phyloP scores from a whole-genome alignment of 2,329 filamentous ascomycete species.

The Hansfordia pulvinata region DNA sequence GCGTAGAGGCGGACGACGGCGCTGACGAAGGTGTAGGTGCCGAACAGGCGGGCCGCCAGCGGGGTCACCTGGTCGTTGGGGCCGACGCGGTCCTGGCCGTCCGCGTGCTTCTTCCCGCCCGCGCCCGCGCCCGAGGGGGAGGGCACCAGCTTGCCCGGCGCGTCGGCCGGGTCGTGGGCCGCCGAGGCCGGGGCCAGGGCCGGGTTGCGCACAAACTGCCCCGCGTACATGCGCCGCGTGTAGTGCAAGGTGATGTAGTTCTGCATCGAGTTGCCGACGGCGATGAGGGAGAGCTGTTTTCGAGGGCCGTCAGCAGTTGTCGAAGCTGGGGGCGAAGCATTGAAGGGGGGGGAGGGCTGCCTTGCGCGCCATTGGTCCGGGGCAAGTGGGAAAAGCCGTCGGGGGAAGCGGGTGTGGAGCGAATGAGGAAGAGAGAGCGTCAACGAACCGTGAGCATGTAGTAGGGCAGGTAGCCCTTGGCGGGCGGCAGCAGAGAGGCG shows the following conservation, averaged over 20 bases:
- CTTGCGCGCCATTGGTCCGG: too few species aligned
- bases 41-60: constrained; percentile 68
- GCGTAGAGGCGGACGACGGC: constrained; percentile 69
- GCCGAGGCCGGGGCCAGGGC: constrained; percentile 25
- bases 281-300: constrained; percentile 63
- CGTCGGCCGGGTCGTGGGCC: constrained; percentile 35
- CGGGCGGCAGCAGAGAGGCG: constrained; percentile 28
- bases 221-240: constrained; percentile 77
- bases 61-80: constrained; percentile 51
- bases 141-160: constrained; percentile 35
- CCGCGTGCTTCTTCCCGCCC: constrained; percentile 26
- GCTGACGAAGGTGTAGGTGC: constrained; percentile 75
- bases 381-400: neutral
- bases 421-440: neutral
- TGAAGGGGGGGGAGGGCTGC: constrained; percentile 3
- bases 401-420: constrained; percentile 3
- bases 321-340: neutral
- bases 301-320: neutral
- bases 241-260: constrained; percentile 69
- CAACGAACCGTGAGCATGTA: constrained; percentile 41
- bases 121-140: constrained; percentile 18
- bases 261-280: constrained; percentile 75
- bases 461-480: constrained; percentile 42
- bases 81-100: constrained; percentile 29
- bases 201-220: constrained; percentile 39